Base-by-base conservation (phyloP, 768 basidiomycete genomes). In the Suillus bovinus region DNA sequence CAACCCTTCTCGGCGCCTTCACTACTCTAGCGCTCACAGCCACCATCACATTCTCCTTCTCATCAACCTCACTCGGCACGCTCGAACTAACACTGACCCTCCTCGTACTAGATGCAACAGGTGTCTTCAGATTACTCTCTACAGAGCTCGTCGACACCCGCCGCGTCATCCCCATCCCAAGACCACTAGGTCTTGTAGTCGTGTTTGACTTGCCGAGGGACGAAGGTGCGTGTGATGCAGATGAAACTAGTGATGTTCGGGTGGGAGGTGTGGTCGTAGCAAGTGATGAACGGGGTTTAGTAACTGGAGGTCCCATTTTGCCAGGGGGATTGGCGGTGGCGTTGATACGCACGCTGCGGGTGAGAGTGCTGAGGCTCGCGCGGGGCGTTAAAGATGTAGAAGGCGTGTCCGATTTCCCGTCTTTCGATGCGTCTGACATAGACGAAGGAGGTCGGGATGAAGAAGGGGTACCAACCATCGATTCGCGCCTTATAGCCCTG, bases 11-110 rank as follows among this genome's bases (percentile, higher is more conserved):
- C 11, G 57, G 56, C 11, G 56, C 52, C 53, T 65, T 71, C 54
- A 39, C 27, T n/a, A 22, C 38, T 11, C 38, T 22, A 39, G 17
- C 20, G 17, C 5, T 69, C 55, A 24, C 22, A 46, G 52, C 59
- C 39, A 73, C 73, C 59, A 67, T 71, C 22, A 69, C 68, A 55
- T 88, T 88, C 75, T 87, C 86, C 74, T 87, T 88, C 69, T 87
- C 86, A 59, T 82, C 81, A 38, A 74, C 68, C 71, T 83, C 82
- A 63, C 79, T 82, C 17, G 79, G 72, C 49, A 74, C 69, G 11
- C 78, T 76, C 60, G 69, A 70, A 11, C 76, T 80, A 13, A 72
- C 68, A 57, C 68, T 76, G 22, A 77, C 68, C 49, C 73, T 69
- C 56, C 74, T 72, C 60, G 75, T 75, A 20, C 50, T 6, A 20